Conservation (phyloP, 1,284 basidiomycete genomes). For the Ganoderma multipileum region DNA sequence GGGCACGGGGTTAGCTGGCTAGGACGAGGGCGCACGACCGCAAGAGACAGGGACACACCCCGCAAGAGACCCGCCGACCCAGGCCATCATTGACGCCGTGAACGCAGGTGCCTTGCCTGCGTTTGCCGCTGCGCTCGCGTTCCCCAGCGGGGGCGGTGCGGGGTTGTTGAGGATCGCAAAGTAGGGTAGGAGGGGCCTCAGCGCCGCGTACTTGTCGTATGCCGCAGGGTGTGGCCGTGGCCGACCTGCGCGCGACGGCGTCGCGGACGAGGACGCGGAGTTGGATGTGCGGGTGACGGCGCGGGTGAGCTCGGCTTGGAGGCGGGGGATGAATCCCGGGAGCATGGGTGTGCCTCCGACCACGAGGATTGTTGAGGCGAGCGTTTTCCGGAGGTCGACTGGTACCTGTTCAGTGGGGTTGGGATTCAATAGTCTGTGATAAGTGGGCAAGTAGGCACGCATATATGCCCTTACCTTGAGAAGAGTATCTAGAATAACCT, state of each 20-base stretch:
- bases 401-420: conserved; percentile 65
- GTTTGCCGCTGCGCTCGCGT: conserved; percentile 47
- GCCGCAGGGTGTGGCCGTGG: conserved; percentile 51
- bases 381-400: conserved; percentile 83
- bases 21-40: not conserved
- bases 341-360: conserved; percentile 91
- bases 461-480: conserved; percentile 64
- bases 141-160: conserved; percentile 51
- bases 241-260: conserved; percentile 42
- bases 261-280: conserved; percentile 38
- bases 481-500: conserved; percentile 79
- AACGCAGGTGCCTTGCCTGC: conserved; percentile 89
- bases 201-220: conserved; percentile 75
- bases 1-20: conserved; percentile 6
- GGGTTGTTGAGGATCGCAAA: conserved; percentile 89
- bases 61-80: conserved; percentile 94
- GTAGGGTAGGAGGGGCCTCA: conserved; percentile 73
- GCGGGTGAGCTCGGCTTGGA: conserved; percentile 77
- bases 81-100: conserved; percentile 78
- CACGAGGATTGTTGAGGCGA: conserved; percentile 85
- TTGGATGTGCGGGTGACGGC: conserved; percentile 57
- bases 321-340: conserved; percentile 89
- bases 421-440: too few relatives aligned
- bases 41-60: conserved; percentile 63
- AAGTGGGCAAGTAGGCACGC: too few relatives aligned